Evolutionary conservation across 2,329 filamentous ascomycete species (phyloP), one percentile per base, ranked within the genome.

Genomic region (Clonostachys chloroleuca): DNA sequence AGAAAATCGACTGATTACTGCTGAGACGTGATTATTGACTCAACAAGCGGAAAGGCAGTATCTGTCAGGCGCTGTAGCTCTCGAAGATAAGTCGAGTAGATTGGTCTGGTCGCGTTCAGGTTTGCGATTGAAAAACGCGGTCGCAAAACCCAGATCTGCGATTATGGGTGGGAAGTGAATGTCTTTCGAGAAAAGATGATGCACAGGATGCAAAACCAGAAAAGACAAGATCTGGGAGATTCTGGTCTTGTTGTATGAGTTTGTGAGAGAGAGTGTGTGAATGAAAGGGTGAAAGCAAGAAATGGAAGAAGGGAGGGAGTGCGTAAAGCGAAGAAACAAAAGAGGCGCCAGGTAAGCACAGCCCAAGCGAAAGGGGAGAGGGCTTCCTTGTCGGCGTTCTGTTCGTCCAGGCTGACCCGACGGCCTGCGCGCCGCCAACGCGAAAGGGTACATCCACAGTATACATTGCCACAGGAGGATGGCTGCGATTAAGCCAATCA

Each of bases 191-290:
- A 30, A 6, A 9, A 30, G 24, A 30, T 30, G 24, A 30, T 30
- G 24, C 24, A 30, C 24, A 39, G 34, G 52, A 58, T 58, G 54
- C 59, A 57, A 55, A 59, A 54, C 54, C 51, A 56, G 49, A 44
- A 49, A 35, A 45, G 39, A 49, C 41, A 44, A 48, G 47, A 39
- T 44, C 44, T 42, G 42, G 42, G 48, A 49, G 40, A 43, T 36
- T 35, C 45, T 42, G 47, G 48, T 42, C 44, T 42, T 39, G 47
- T 43, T 35, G 20, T 20, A 42, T 40, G 42, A 44, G 47, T 42
- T 43, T 44, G 42, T 36, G 43, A 14, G 40, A 30, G 34, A 33
- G 44, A 42, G 41, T 44, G 41, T 44, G 44, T 44, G 47, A 41
- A 46, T 49, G 47, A 42, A 40, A 39, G 6, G 14, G 18, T n/a